phyloP scores from a whole-genome alignment of 2,329 filamentous ascomycete species.

The Ilyonectria destructans region DNA sequence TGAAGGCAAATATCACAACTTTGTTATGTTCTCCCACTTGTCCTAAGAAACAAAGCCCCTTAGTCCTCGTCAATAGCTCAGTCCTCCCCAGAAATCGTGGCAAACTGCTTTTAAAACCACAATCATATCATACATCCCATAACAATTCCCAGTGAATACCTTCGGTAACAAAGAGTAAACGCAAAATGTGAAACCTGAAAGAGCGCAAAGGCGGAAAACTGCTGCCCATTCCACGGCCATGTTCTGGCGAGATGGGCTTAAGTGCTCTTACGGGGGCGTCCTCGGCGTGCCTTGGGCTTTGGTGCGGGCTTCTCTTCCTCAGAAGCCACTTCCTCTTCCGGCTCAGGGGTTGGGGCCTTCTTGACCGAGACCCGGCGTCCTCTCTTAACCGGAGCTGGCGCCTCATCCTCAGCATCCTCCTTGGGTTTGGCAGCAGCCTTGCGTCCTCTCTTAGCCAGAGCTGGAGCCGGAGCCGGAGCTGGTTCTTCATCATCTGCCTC shows the following conservation, averaged over 20 bases:
- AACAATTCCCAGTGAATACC: slow-evolving; percentile 3
- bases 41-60: slow-evolving; percentile 2
- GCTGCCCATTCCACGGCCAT: neutral
- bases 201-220: neutral
- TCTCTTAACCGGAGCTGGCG: slow-evolving; percentile 30
- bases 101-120: slow-evolving; percentile 23
- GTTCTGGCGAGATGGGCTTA: neutral
- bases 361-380: slow-evolving; percentile 32
- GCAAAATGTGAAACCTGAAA: slow-evolving; percentile 8
- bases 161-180: neutral
- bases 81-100: slow-evolving; percentile 15
- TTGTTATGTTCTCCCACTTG: neutral
- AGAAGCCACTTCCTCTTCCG: slow-evolving; percentile 30
- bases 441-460: slow-evolving; percentile 34
- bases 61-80: slow-evolving; percentile 4
- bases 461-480: neutral
- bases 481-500: slow-evolving; percentile 43
- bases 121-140: slow-evolving; percentile 26
- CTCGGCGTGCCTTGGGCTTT: slow-evolving; percentile 37
- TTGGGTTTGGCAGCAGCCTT: slow-evolving; percentile 31
- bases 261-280: slow-evolving; percentile 18
- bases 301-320: slow-evolving; percentile 51
- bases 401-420: slow-evolving; percentile 35
- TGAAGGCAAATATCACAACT: neutral
- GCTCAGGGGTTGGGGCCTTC: slow-evolving; percentile 33